A percentile compares a stretch with the other conserved stretches of the same genome.
Evolutionary conservation across 2,329 filamentous ascomycete species (phyloP).

Genomic region (Penicillium psychrosexuale): DNA sequence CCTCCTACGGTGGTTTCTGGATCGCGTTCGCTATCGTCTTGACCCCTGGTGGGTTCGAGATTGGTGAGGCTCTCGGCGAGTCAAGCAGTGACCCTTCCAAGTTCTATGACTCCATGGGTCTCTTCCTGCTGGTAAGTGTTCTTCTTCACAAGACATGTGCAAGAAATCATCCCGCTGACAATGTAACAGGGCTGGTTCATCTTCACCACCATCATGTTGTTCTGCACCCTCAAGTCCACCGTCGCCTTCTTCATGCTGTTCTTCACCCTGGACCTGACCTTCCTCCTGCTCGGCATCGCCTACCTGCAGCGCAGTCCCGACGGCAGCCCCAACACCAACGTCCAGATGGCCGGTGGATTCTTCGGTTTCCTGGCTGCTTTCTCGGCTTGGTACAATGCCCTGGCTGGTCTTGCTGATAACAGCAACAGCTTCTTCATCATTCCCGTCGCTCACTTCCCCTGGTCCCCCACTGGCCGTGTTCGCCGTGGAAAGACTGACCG

Average conservation of each 20-base stretch:
- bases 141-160: background rate
- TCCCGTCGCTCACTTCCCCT: slow-evolving; percentile 91
- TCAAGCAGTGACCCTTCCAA: slow-evolving; percentile 32
- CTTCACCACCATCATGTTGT: slow-evolving; percentile 70
- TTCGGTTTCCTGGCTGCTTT: slow-evolving; percentile 82
- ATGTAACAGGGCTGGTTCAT: slow-evolving; percentile 67
- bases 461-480: slow-evolving; percentile 74
- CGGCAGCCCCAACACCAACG: slow-evolving; percentile 42
- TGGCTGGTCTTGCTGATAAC: slow-evolving; percentile 73
- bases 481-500: slow-evolving; percentile 54
- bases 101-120: slow-evolving; percentile 62
- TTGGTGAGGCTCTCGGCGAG: slow-evolving; percentile 44
- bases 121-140: slow-evolving; percentile 63
- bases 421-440: slow-evolving; percentile 83
- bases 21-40: slow-evolving; percentile 69
- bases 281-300: slow-evolving; percentile 66
- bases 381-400: slow-evolving; percentile 80
- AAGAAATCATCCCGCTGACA: slow-evolving; percentile 7
- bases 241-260: slow-evolving; percentile 76
- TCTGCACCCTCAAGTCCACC: slow-evolving; percentile 73
- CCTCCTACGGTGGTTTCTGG: slow-evolving; percentile 84
- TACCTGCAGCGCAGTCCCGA: slow-evolving; percentile 55
- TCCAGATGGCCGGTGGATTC: slow-evolving; percentile 69
- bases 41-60: slow-evolving; percentile 64
- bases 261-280: slow-evolving; percentile 71